Percentiles rank a stretch among this genome's conserved stretches.
Evolutionary conservation across 768 basidiomycete genomes (phyloP).

Genomic region (Sporobolomyces pararoseus): DNA sequence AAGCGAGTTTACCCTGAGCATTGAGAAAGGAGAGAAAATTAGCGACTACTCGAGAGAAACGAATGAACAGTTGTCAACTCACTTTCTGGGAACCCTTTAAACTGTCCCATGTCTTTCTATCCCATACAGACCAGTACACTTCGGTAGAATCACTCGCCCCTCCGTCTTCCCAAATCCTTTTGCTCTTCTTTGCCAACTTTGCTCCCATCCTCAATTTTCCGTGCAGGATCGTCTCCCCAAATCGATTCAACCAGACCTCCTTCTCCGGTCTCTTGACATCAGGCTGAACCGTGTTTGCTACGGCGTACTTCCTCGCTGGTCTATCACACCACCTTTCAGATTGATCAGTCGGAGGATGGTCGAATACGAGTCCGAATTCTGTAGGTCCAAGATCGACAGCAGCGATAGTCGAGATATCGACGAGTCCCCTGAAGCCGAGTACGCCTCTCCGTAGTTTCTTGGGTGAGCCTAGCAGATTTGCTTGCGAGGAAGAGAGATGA

Average conservation of each 20-base stretch:
- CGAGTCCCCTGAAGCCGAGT: slow-evolving; percentile 78
- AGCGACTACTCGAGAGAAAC: not conserved
- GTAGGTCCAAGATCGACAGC: slow-evolving; percentile 63
- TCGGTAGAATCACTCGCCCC: slow-evolving; percentile 1
- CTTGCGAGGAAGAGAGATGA: slow-evolving; percentile 29
- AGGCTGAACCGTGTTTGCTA: slow-evolving; percentile 49
- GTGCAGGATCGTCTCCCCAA: slow-evolving; percentile 12
- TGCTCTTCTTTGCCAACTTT: not conserved
- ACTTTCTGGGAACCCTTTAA: slow-evolving; percentile 7
- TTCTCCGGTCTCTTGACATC: slow-evolving; percentile 33
- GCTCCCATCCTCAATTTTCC: slow-evolving; percentile 19
- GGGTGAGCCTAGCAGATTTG: slow-evolving; percentile 58
- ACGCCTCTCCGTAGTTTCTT: slow-evolving; percentile 66
- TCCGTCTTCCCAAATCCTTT: slow-evolving; percentile 1
- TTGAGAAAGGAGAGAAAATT: not conserved
- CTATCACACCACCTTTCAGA: slow-evolving; percentile 83
- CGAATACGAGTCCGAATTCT: slow-evolving; percentile 84
- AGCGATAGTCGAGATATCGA: slow-evolving; percentile 78
- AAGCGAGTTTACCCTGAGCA: slow-evolving; percentile 24
- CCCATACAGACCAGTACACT: slow-evolving; percentile 28
- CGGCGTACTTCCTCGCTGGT: slow-evolving; percentile 71
- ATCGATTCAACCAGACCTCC: slow-evolving; percentile 25
- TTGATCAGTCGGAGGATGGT: slow-evolving; percentile 74
- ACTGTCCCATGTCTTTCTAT: slow-evolving; percentile 14
- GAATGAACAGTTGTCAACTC: not conserved